Base-by-base conservation (phyloP, 345 rosid genomes). In the Odontarrhena argentea region DNA sequence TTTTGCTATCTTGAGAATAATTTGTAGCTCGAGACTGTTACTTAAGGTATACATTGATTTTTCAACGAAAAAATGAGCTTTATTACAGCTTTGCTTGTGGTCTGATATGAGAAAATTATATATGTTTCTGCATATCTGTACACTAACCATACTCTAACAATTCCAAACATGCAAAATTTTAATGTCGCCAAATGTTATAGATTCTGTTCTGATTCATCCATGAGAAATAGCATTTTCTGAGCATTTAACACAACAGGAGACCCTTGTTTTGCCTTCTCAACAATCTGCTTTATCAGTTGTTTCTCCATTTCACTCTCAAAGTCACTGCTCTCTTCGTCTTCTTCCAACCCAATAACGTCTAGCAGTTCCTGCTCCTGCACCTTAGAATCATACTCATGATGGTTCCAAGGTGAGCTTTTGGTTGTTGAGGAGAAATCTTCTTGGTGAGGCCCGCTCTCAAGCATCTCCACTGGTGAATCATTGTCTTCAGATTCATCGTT, bases 251-350 rank as follows among this genome's bases (percentile, higher is more conserved):
- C 74, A 26, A 60, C 87, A 9, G 94, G 92, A 53, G 89, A 82
- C 15, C 94, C 94, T 81, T 79, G 83, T 80, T 79, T 93, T 57
- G 87, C 84, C 76, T 84, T 84, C 83, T 93, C 96, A 55, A 90
- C 86, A 71, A 90, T 85, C 72, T 88, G 94, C 74, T 85, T 78
- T 59, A 93, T 93, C 73, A 93, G 60, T 54, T 75, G 80, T 80
- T 79, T 83, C 84, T 84, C 89, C 74, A 80, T 74, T 67, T 86
- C 94, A 57, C 68, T 87, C 53, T 81, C 85, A 13, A 63, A 71
- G 46, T 82, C 81, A 8, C 87, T 83, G 53, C 64, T 66, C 57
- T 85, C 86, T 18, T 83, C 83, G 51, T 81, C 89, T 8, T 60
- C 57, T 18, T 61, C 68, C 53, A 67, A 22, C 48, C 55, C 66